Base-by-base conservation (phyloP, 768 basidiomycete genomes). In the Boletus insuetus region DNA sequence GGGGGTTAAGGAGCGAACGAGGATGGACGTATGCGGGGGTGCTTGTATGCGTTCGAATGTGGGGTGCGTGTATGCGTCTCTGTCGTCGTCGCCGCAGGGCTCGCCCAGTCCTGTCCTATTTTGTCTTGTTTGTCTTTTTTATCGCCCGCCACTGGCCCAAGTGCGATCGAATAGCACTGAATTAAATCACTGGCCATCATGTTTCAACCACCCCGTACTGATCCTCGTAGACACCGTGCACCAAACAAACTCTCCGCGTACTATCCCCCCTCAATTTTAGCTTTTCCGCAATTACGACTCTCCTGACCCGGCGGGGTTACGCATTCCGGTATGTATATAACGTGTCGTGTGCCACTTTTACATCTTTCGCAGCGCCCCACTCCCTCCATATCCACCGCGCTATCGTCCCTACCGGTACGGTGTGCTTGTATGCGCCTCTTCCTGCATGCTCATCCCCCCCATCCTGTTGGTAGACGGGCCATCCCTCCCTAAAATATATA, bases 61-160 rank as follows among this genome's bases (percentile, higher is more conserved):
- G 14, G 14, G 43, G 52, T 46, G 56, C 17, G 6, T 51, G 54
- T 60, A 61, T 60, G 53, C 59, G 55, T 46, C 49, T 44, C 3
- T 34, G 8, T 52, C 52, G 53, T 48, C 46, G 63, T 51, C 53
- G 49, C 34, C 31, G 43, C 57, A 41, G 43, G 29, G 46, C 38
- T 34, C 35, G 46, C 42, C 38, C 54, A 53, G 61, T 51, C 52
- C 44, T 22, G 24, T 39, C 61, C 51, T 69, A 57, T 69, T 69
- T 70, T 72, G 70, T 60, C 60, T 72, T 69, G 62, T 69, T 69
- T 69, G 68, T 69, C 63, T 59, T 50, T 55, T 51, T 48, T 32
- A 11, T 39, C 6, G 39, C 42, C 49, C 50, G 54, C 47, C 59
- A 64, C 52, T 8, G 32, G 12, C 10, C 32, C 24, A 24, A 3